Percentiles rank a stretch among this genome's conserved stretches.
These are phyloP conservation scores for Fusarium caatingaense DNA, from an alignment of 2,329 filamentous ascomycete species.

Conservation along the genomic window DNA sequence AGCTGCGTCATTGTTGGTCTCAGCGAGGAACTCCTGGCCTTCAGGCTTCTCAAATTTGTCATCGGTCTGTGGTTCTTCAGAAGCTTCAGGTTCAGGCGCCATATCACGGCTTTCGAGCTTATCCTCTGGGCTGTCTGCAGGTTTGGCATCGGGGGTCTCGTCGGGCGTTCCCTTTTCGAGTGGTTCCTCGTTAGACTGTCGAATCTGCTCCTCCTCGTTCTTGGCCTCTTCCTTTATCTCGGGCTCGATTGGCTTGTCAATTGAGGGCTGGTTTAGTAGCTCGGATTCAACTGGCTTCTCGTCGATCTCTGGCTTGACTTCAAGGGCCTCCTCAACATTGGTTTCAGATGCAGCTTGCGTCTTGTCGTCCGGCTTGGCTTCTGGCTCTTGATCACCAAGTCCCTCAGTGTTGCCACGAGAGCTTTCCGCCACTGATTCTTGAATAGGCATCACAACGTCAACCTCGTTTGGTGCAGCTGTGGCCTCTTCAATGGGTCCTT, in stretches of 20 bases:
- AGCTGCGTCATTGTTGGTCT: not conserved
- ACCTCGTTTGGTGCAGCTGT: not conserved
- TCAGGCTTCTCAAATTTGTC: not conserved
- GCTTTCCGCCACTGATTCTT: conserved; percentile 1
- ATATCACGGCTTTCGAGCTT: not conserved
- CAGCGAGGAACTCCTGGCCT: not conserved
- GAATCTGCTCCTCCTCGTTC: not conserved
- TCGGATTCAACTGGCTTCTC: not conserved
- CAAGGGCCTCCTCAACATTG: not conserved
- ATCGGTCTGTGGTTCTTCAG: not conserved
- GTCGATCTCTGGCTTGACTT: not conserved
- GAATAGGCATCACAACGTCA: not conserved
- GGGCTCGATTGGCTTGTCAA: not conserved
- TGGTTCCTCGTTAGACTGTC: not conserved
- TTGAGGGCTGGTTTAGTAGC: not conserved
- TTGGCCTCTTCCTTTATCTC: not conserved
- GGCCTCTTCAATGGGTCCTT: conserved; percentile 2
- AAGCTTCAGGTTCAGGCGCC: too few species aligned
- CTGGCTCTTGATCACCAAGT: not conserved
- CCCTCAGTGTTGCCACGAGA: not conserved
- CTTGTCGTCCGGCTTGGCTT: not conserved
- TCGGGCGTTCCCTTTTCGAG: not conserved
- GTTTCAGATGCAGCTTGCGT: not conserved
- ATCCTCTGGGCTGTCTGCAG: not conserved
- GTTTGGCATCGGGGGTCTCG: not conserved